A percentile compares a stretch with the other conserved stretches of the same genome.
Conservation (phyloP, 2,329 filamentous ascomycete species). For the Hymenoscyphus fructigenus region DNA sequence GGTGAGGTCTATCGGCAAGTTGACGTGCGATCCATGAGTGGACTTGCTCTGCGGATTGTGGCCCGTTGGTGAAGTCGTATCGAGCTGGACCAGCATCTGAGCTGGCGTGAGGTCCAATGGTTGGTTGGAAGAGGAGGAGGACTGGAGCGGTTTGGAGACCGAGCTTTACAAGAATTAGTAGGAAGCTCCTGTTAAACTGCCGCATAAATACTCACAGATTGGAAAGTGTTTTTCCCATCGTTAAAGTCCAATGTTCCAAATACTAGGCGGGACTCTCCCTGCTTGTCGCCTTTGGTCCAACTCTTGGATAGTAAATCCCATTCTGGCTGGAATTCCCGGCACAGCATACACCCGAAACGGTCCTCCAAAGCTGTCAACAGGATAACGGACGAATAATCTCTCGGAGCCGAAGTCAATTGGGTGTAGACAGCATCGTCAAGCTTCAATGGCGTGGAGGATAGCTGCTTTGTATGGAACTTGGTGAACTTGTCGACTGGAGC, state of each 20-base stretch:
- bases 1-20: slow-evolving; percentile 75
- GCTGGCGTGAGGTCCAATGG: slow-evolving; percentile 75
- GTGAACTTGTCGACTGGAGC: slow-evolving; percentile 65
- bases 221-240: slow-evolving; percentile 80
- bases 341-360: slow-evolving; percentile 82
- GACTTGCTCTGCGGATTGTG: slow-evolving; percentile 72
- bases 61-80: slow-evolving; percentile 83
- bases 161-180: slow-evolving; percentile 55
- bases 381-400: slow-evolving; percentile 81
- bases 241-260: slow-evolving; percentile 86
- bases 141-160: slow-evolving; percentile 93
- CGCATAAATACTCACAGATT: slow-evolving; percentile 61
- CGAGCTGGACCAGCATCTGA: slow-evolving; percentile 66
- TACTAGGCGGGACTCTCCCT: slow-evolving; percentile 68
- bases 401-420: slow-evolving; percentile 70
- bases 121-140: slow-evolving; percentile 83
- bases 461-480: slow-evolving; percentile 67
- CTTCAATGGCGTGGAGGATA: slow-evolving; percentile 67
- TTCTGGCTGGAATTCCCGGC: slow-evolving; percentile 88
- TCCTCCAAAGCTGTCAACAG: slow-evolving; percentile 84
- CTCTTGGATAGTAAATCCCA: slow-evolving; percentile 85
- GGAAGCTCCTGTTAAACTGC: neutral
- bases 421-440: slow-evolving; percentile 75
- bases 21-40: slow-evolving; percentile 78
- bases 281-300: slow-evolving; percentile 83